Percentiles rank a stretch among this genome's conserved stretches.
These are phyloP conservation scores for Clonostachys sp. DNA, from an alignment of 2,329 filamentous ascomycete species.

Conservation along the genomic window DNA sequence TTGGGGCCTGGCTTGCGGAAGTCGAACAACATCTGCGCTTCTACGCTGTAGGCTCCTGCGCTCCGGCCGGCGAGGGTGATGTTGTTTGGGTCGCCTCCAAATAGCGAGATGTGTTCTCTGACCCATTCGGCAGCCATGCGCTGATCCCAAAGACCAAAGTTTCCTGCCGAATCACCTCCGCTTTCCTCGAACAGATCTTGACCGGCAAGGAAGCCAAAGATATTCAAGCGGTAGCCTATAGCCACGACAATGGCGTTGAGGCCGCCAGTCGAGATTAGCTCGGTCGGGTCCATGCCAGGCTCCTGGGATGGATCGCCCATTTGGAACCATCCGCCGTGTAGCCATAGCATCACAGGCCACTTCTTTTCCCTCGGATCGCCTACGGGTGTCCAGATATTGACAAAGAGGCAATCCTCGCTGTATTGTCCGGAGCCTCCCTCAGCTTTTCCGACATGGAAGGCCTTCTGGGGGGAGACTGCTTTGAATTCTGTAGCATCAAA, in stretches of 20 bases:
- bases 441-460: conserved; percentile 16
- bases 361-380: conserved; percentile 7
- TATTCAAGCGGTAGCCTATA: conserved; percentile 37
- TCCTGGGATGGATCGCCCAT: conserved; percentile 36
- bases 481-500: conserved; percentile 28
- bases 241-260: conserved; percentile 34
- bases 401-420: conserved; percentile 36
- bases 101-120: conserved; percentile 35
- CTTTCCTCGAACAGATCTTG: conserved; percentile 22
- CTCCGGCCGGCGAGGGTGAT: conserved; percentile 37
- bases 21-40: conserved; percentile 32
- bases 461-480: conserved; percentile 31
- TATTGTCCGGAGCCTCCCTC: conserved; percentile 16
- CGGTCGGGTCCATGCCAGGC: conserved; percentile 33
- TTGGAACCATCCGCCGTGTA: conserved; percentile 42
- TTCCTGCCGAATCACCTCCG: conserved; percentile 12
- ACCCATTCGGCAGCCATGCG: conserved; percentile 45
- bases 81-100: conserved; percentile 38
- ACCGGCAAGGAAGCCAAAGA: conserved; percentile 43
- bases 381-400: conserved; percentile 41
- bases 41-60: conserved; percentile 35
- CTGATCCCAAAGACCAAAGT: conserved; percentile 42
- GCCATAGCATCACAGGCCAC: conserved; percentile 26
- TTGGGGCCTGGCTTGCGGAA: conserved; percentile 13
- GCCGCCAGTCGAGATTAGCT: conserved; percentile 27